Base-by-base conservation (phyloP, 345 rosid species). In the Mallotus nudiflorus region DNA sequence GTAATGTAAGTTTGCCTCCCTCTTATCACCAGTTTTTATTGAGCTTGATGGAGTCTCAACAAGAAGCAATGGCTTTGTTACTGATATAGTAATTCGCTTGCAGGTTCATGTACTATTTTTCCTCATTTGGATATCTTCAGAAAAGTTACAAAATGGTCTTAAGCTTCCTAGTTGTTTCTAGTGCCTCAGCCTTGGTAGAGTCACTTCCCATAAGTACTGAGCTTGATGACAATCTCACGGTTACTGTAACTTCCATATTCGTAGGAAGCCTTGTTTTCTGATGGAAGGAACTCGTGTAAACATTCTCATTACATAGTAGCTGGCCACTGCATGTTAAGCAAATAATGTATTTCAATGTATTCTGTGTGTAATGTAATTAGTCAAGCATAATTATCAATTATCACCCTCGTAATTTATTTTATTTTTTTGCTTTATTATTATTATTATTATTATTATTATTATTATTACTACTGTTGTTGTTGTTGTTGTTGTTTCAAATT, bases 211-310 rank as follows among this genome's bases (percentile, higher is more conserved):
- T 91, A 42, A 87, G 97, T 76, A 83, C 93, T 5, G 73, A 60
- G 69, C 87, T 94, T 52, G 98, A 94, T 61, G 98, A 94, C 83
- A 94, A 94, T 77, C 97, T 94, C 61, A 94, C 96, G 3, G 80
- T 90, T 48, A 80, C 97, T 40, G 37, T 94, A 52, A 72, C 97
- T 54, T 87, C 89, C 64, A 61, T 90, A 9, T 62, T 87, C 40
- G 42, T 90, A 15, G 98, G 97, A 51, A 73, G 69, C 79, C 77
- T 88, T 72, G 81, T 94, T 20, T 70, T 78, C 68, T 73, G 69
- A 78, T 54, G 14, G 42, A 52, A 3, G 48, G 51, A 54, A 45
- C 24, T 62, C 19, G 14, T 9, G 33, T 54, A 0, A 54, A 25
- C 33, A 11, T 54, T 5, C 25, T 19, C 1, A 9, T 22, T 9